Percentiles rank a stretch among this genome's conserved stretches.
Conservation (phyloP, 139 green algal species). For the Volvox reticuliferus region DNA sequence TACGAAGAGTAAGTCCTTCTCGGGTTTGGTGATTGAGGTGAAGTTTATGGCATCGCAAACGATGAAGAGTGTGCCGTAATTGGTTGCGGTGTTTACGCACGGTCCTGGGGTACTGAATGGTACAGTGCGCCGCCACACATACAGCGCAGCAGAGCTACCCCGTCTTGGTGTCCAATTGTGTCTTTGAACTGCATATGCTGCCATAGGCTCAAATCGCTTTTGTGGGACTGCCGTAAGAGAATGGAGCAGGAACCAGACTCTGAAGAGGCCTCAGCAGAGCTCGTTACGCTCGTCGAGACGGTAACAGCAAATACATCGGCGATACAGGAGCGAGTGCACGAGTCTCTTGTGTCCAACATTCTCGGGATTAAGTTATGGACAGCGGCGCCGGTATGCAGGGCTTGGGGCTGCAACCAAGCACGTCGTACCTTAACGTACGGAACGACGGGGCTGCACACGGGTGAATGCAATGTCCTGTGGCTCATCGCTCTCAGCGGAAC, state of each 20-base stretch:
- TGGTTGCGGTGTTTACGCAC: too few species aligned
- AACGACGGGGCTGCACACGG: too few species aligned
- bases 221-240: conserved; percentile 40
- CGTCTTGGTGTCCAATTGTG: neutral
- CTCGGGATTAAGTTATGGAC: conserved; percentile 75
- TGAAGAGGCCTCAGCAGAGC: conserved; percentile 37
- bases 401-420: neutral
- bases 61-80: too few species aligned
- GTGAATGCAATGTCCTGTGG: too few species aligned
- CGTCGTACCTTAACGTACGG: too few species aligned
- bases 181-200: neutral
- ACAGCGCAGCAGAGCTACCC: neutral
- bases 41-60: too few species aligned
- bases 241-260: conserved; percentile 42
- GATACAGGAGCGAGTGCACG: conserved; percentile 65
- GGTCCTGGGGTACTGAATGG: too few species aligned
- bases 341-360: conserved; percentile 62
- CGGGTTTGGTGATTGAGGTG: too few species aligned
- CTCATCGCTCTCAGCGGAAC: too few species aligned
- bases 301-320: conserved; percentile 56
- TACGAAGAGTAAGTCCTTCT: conserved; percentile 54
- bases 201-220: neutral
- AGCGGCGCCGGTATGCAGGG: conserved; percentile 50
- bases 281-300: conserved; percentile 58
- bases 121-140: neutral